Evolutionary conservation across 225 moss, liverwort and hornwort species (phyloP), one percentile per base, ranked within the genome.

Genomic region (Neckera pumila): DNA sequence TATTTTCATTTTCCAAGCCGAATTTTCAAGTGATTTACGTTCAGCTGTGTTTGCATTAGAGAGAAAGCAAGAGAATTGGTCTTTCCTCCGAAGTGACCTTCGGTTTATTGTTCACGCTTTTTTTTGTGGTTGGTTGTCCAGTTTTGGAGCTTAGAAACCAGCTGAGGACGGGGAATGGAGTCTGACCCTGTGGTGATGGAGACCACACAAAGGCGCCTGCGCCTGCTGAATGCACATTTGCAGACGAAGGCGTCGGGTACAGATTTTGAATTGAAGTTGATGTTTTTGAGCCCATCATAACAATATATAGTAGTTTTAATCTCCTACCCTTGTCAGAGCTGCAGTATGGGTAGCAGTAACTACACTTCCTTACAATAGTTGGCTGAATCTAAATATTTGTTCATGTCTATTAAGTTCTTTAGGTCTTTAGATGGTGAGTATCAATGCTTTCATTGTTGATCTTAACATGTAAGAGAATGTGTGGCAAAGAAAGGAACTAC

Each of bases 141-240:
- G 81, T 67, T 86, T 65, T 66, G 79, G 73, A 79, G 84, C 74
- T 74, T 53, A 64, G 65, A 59, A 86, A 67, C 10, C 36, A 87
- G 56, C 67, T 49, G 67, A 79, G 75, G 80, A 66, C 64, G 18
- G 45, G 66, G 25, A 88, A 91, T 91, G 91, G 88, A 90, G 88
- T 75, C 86, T 58, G 84, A 84, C 76, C 56, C 77, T 56, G 59
- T 71, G 51, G 88, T 85, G 61, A 86, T 89, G 93, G 90, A 92
- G 83, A 86, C 86, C 86, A 57, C 91, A 65, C 86, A 88, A 86
- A 88, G 90, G 88, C 90, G 92, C 66, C 47, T 92, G 83, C 88
- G 74, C 58, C 79, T 92, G 85, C 73, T 92, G 85, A 92, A 87
- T 87, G 87, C 89, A 64, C 93, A 93, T 84, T 38, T 93, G 88